Percentiles rank a stretch among this genome's conserved stretches.
phyloP scores from a whole-genome alignment of 1,284 basidiomycete genomes.

The Trichosporon faecale region DNA sequence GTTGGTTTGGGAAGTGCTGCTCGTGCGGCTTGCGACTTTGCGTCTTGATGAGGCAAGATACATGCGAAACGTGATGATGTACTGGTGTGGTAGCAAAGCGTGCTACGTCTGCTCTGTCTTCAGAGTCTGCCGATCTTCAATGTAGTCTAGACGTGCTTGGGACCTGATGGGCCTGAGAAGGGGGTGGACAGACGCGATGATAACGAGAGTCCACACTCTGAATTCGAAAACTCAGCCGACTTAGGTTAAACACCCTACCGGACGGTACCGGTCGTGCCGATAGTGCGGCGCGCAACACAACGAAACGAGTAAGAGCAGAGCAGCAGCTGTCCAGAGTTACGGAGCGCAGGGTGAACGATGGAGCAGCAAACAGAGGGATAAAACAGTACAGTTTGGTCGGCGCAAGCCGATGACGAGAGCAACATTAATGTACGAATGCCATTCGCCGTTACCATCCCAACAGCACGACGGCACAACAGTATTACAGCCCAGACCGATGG shows the following conservation, averaged over 20 bases:
- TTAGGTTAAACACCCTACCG: background rate
- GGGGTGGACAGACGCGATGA: background rate
- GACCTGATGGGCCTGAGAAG: background rate
- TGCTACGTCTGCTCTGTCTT: no score
- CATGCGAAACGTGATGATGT: background rate
- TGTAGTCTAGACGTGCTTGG: background rate
- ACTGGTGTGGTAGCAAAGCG: no score
- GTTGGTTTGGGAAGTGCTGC: background rate
- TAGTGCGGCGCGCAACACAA: background rate
- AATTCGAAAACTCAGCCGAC: background rate
- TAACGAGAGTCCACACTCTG: background rate
- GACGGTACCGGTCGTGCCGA: background rate
- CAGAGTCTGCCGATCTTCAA: background rate
- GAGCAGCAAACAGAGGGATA: background rate
- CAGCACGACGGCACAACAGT: background rate
- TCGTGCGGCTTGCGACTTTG: background rate
- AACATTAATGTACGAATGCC: background rate
- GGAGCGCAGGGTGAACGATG: background rate
- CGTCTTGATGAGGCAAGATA: background rate
- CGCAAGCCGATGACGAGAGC: conserved; percentile 5
- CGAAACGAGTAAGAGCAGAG: background rate
- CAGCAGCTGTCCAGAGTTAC: background rate
- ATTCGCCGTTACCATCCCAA: background rate
- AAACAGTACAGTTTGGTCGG: background rate
- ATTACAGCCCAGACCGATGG: background rate